phyloP scores from a whole-genome alignment of 1,139 yeast genomes.

The Pichia sp. region DNA sequence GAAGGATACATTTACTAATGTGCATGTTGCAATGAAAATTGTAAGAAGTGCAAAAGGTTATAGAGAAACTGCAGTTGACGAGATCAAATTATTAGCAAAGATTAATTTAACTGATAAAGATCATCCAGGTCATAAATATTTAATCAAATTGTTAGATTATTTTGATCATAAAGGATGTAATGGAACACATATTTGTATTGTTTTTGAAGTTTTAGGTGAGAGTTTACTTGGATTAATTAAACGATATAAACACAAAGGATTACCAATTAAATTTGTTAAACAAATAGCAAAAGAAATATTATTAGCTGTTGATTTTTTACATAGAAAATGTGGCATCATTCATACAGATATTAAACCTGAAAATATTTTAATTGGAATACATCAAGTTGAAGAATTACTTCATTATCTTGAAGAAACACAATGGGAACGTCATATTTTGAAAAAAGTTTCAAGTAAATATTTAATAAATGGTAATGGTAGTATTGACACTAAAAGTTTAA shows the following conservation, averaged over 20 bases:
- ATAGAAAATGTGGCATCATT: constrained; percentile 80
- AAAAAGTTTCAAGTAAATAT: constrained; percentile 24
- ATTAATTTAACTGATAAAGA: constrained; percentile 43
- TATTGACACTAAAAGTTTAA: constrained; percentile 16
- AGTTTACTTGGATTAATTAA: constrained; percentile 66
- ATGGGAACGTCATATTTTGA: constrained; percentile 30
- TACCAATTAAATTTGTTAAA: constrained; percentile 68
- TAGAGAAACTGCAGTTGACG: constrained; percentile 84
- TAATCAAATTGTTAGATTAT: constrained; percentile 65
- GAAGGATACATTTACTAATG: constrained; percentile 45
- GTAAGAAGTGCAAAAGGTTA: constrained; percentile 57
- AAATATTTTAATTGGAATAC: constrained; percentile 74
- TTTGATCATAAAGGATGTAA: constrained; percentile 76
- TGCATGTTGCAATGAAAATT: constrained; percentile 78
- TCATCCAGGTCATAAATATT: constrained; percentile 69
- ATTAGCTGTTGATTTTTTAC: constrained; percentile 72
- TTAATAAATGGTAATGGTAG: constrained; percentile 16
- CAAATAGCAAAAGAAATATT: constrained; percentile 76
- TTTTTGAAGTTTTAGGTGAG: constrained; percentile 83
- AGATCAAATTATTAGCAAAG: constrained; percentile 54
- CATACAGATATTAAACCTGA: constrained; percentile 92
- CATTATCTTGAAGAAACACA: constrained; percentile 50
- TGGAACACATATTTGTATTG: constrained; percentile 84
- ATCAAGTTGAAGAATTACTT: constrained; percentile 68
- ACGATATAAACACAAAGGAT: constrained; percentile 61